A percentile compares a stretch with the other conserved stretches of the same genome.
Conservation (phyloP, 352 stramenopile genomes). For the Pythium diclinum region DNA sequence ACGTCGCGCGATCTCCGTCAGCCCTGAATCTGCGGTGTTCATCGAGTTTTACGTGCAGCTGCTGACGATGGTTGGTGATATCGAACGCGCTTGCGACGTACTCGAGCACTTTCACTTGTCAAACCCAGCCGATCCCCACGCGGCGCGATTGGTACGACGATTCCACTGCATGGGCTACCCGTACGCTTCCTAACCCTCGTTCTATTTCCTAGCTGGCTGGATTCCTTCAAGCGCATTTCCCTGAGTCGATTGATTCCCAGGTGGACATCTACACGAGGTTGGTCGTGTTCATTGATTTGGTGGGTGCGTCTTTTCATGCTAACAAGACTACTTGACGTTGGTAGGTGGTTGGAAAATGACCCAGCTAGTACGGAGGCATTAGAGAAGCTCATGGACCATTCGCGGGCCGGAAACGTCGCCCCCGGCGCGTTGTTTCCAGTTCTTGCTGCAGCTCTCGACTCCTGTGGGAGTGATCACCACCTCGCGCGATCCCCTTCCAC, state of each 20-base stretch:
- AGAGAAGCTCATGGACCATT: constrained; percentile 51
- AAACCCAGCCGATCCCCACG: constrained; percentile 57
- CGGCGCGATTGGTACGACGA: constrained; percentile 57
- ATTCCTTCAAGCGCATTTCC: constrained; percentile 30
- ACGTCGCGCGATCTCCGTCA: constrained; percentile 55
- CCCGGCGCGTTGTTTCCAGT: constrained; percentile 34
- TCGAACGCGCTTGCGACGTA: constrained; percentile 60
- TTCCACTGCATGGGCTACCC: background rate
- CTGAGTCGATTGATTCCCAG: constrained; percentile 19
- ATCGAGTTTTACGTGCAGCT: constrained; percentile 75
- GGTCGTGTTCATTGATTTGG: too few relatives aligned
- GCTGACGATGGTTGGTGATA: constrained; percentile 56
- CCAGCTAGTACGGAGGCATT: constrained; percentile 42
- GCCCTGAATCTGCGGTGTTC: constrained; percentile 54
- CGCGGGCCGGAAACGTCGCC: constrained; percentile 35
- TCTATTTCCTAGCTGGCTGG: constrained; percentile 17
- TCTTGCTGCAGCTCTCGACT: constrained; percentile 50
- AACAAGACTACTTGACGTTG: background rate
- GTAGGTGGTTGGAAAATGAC: constrained; percentile 60
- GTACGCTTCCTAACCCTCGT: background rate
- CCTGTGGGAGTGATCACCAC: constrained; percentile 54
- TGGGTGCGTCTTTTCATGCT: background rate
- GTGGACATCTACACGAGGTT: constrained; percentile 28
- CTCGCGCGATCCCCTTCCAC: constrained; percentile 35
- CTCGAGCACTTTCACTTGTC: constrained; percentile 69